These are phyloP conservation scores for Cyclotella choctawhatcheeana DNA, from an alignment of 108 stramenopile species.

Conservation along the genomic window DNA sequence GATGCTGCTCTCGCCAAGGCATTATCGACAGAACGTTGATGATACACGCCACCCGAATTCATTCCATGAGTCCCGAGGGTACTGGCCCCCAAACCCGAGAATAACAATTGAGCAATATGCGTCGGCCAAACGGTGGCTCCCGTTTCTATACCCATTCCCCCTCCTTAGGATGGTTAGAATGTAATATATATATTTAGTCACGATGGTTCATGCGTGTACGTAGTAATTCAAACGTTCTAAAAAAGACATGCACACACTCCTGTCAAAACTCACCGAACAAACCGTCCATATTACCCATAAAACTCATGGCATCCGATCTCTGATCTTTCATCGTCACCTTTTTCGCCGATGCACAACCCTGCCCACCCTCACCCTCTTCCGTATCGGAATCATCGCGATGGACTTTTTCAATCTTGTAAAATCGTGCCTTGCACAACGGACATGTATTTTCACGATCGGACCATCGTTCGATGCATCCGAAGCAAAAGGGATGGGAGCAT, in stretches of 20 bases:
- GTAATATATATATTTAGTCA: background rate
- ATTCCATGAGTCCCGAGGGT: constrained; percentile 24
- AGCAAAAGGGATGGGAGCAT: constrained; percentile 87
- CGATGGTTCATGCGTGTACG: background rate
- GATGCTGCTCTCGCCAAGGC: too few relatives aligned
- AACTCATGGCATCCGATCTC: constrained; percentile 52
- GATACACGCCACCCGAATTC: background rate
- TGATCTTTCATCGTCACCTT: constrained; percentile 72
- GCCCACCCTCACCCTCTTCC: too few relatives aligned
- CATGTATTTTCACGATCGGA: constrained; percentile 87
- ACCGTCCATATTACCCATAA: constrained; percentile 35
- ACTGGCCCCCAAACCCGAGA: constrained; percentile 47
- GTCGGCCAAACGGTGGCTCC: constrained; percentile 48
- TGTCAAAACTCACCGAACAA: constrained; percentile 39
- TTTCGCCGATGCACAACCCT: constrained; percentile 59
- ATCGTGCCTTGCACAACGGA: constrained; percentile 86
- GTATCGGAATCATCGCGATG: too few relatives aligned
- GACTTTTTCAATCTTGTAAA: constrained; percentile 78
- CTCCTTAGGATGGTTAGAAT: constrained; percentile 6
- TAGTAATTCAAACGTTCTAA: background rate
- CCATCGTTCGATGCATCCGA: constrained; percentile 88
- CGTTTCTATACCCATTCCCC: constrained; percentile 31
- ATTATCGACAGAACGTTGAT: background rate
- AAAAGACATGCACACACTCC: background rate
- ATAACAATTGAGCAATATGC: constrained; percentile 51